A percentile compares a stretch with the other conserved stretches of the same genome.
Conservation (phyloP, 352 stramenopile genomes). For the Globisporangium polare region DNA sequence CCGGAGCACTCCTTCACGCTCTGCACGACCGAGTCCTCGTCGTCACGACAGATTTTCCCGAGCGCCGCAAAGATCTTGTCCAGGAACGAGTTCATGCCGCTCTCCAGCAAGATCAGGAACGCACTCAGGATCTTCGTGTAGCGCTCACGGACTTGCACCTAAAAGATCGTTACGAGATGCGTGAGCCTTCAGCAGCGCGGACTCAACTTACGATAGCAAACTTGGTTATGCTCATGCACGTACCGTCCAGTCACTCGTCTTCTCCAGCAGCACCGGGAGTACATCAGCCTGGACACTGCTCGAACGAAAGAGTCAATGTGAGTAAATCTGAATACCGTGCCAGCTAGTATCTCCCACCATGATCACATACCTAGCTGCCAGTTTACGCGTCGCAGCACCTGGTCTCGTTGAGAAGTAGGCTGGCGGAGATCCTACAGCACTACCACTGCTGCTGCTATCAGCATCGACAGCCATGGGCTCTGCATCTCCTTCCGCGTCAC, state of each 20-base stretch:
- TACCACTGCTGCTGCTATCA: not conserved
- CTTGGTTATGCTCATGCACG: not conserved
- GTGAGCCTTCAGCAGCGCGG: not conserved
- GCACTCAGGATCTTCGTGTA: constrained; percentile 68
- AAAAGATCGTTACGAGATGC: not conserved
- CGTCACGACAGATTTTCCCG: constrained; percentile 70
- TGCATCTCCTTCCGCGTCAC: constrained; percentile 18
- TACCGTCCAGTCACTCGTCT: constrained; percentile 75
- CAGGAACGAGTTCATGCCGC: constrained; percentile 63
- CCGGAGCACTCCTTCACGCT: constrained; percentile 60
- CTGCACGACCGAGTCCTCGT: constrained; percentile 57
- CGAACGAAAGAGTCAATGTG: not conserved
- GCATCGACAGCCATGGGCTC: constrained; percentile 39
- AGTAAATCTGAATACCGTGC: not conserved
- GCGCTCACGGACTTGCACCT: constrained; percentile 68
- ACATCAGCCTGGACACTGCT: constrained; percentile 45
- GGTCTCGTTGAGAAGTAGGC: constrained; percentile 50
- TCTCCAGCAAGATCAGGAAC: constrained; percentile 64
- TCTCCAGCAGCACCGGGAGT: constrained; percentile 56
- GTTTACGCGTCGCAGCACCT: constrained; percentile 36
- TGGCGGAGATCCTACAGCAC: constrained; percentile 20
- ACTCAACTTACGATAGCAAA: not conserved
- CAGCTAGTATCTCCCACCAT: not conserved
- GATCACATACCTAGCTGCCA: constrained; percentile 29
- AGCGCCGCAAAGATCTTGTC: constrained; percentile 72